Percentiles rank a stretch among this genome's conserved stretches.
These are phyloP conservation scores for Penicillium digitatum DNA, from an alignment of 2,329 filamentous ascomycete genomes.

Conservation along the genomic window DNA sequence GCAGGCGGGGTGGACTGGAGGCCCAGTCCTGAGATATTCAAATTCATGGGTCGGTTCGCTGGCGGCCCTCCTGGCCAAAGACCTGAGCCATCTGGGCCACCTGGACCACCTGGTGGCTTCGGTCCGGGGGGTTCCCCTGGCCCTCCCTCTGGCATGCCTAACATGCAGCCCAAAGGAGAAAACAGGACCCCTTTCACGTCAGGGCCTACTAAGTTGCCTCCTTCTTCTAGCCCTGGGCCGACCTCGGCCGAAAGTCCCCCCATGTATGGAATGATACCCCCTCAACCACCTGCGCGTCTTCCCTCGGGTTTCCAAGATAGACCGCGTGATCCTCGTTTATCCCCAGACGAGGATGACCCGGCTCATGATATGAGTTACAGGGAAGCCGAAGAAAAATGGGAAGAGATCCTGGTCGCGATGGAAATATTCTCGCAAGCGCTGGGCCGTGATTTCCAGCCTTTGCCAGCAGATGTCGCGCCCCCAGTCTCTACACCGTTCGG, in stretches of 20 bases:
- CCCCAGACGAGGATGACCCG: conserved; percentile 44
- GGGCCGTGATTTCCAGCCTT: conserved; percentile 69
- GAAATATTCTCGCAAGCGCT: conserved; percentile 54
- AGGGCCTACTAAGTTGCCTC: background rate
- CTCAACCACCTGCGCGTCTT: conserved; percentile 39
- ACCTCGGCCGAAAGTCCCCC: conserved; percentile 28
- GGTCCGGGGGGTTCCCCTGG: conserved; percentile 11
- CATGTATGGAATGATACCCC: conserved; percentile 50
- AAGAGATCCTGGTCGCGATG: conserved; percentile 45
- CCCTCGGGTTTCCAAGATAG: conserved; percentile 54
- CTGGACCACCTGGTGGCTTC: conserved; percentile 11
- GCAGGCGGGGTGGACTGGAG: conserved; percentile 56
- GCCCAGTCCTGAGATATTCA: conserved; percentile 49
- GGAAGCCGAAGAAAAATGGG: conserved; percentile 76
- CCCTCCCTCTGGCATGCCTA: conserved; percentile 9
- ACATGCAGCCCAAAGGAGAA: conserved; percentile 9
- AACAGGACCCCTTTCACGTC: background rate
- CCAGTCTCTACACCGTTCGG: conserved; percentile 72
- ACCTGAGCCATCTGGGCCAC: conserved; percentile 12
- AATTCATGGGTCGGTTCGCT: conserved; percentile 35
- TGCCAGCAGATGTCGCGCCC: conserved; percentile 64
- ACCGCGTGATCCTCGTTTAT: conserved; percentile 12
- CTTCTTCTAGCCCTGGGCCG: conserved; percentile 2
- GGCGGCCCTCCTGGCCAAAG: conserved; percentile 8
- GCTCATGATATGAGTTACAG: conserved; percentile 63